Evolutionary conservation across 345 rosid species (phyloP), one percentile per base, ranked within the genome.

Genomic region (Hibiscus syriacus): DNA sequence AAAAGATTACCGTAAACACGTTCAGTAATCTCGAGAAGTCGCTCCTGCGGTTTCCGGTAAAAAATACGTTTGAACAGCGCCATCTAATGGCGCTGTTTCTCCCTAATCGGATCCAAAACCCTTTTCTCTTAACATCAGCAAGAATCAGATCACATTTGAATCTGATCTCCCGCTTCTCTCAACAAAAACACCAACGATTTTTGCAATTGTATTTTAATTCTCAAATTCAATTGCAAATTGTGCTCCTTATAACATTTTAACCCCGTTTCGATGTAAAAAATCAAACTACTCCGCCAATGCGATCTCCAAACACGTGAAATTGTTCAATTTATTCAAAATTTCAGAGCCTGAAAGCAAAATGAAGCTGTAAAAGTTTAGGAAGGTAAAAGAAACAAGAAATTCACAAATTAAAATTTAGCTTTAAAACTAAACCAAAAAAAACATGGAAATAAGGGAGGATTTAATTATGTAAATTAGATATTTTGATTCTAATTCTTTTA

Each of bases 61-160:
- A 91, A 94, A 82, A 94, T 87, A 39, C 99, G 95, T 79, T 96
- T 90, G 90, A 94, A 94, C 99, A 91, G 99, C 96, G 99, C 99
- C 99, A 94, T 94, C 77, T 1, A 82, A 78, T 84, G 99, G 99
- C 99, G 97, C 99, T 91, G 99, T 91, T 89, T 79, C 90, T 81
- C 80, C 73, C 80, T 80, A 83, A 86, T 78, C 74, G 84, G 90
- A 86, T 85, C 92, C 97, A 94, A 88, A 64, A 90, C 81, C 88
- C 82, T 78, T 80, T 58, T 55, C 79, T 55, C 55, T 55, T 76
- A 71, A n/a, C 2, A 22, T 53, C 68, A 70, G 23, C 77, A 46
- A 78, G 79, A 68, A 68, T 57, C 27, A 72, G 79, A 82, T 77
- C 78, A 64, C 38, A 76, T 70, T 43, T 29, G 64, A 72, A 74